phyloP scores from a whole-genome alignment of 164 flowering plant genomes.

The Euptelea pleiosperma region DNA sequence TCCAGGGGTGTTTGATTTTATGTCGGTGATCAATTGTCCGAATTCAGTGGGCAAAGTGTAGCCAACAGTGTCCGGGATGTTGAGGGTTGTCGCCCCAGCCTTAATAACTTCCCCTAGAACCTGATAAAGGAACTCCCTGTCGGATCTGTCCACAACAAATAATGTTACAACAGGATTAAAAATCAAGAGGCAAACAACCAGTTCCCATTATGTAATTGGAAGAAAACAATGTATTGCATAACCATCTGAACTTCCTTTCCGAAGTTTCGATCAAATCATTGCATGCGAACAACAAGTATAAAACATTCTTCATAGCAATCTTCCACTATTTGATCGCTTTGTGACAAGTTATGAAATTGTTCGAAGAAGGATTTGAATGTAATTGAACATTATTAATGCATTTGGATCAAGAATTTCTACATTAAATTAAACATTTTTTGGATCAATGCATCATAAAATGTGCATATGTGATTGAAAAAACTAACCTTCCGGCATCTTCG shows the following conservation, averaged over 20 bases:
- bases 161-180: not conserved
- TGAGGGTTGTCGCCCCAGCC: slow-evolving; percentile 97
- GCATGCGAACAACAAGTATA: not conserved
- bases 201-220: no score
- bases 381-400: no score
- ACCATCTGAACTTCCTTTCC: not conserved
- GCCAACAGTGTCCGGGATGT: slow-evolving; percentile 98
- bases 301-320: no score
- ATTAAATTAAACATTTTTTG: no score
- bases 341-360: no score
- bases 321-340: no score
- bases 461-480: not conserved
- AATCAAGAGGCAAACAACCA: not conserved
- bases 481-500: slow-evolving; percentile 96
- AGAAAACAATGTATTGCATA: not conserved
- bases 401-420: no score
- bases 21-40: slow-evolving; percentile 80
- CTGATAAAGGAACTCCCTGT: slow-evolving; percentile 73
- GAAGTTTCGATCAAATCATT: not conserved
- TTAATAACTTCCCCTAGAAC: slow-evolving; percentile 86
- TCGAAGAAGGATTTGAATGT: no score
- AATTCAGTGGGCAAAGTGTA: slow-evolving; percentile 64
- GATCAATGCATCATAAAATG: not conserved
- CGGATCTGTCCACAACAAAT: slow-evolving; percentile 55
- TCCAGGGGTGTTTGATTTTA: slow-evolving; percentile 85